Conservation (phyloP, 371 early-diverging fungal species). For the Zancudomyces culisetae region DNA sequence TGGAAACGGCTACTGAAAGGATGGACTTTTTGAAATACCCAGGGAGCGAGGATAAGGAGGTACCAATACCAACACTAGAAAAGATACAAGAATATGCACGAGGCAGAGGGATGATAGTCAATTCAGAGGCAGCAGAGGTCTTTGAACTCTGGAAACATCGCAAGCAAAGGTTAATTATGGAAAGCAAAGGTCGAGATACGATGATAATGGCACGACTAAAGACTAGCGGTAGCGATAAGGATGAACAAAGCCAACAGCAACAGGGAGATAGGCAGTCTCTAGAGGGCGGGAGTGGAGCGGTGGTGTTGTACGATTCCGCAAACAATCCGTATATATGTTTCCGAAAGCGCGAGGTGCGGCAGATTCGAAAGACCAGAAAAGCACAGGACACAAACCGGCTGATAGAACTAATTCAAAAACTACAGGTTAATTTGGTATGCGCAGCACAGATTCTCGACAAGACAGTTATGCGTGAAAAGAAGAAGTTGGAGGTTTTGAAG, state of each 20-base stretch:
- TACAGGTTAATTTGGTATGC: conserved; percentile 59
- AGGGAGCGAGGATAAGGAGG: conserved; percentile 9
- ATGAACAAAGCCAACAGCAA: too few species aligned
- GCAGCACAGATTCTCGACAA: conserved; percentile 58
- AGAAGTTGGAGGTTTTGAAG: conserved; percentile 26
- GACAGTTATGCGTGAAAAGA: conserved; percentile 58
- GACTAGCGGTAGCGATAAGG: conserved; percentile 40
- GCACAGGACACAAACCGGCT: conserved; percentile 72
- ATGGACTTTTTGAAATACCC: conserved; percentile 26
- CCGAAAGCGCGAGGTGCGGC: conserved; percentile 77
- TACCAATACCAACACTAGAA: conserved; percentile 15
- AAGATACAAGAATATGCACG: conserved; percentile 14
- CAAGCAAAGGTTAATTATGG: not conserved
- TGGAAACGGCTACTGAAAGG: conserved; percentile 35
- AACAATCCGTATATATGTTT: conserved; percentile 92
- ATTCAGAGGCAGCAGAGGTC: conserved; percentile 5
- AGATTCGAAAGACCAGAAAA: conserved; percentile 72
- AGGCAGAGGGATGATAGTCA: conserved; percentile 8
- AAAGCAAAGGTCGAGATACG: too few species aligned
- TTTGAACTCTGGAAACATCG: conserved; percentile 19
- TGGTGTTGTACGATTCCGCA: too few species aligned
- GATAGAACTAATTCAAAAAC: conserved; percentile 56
- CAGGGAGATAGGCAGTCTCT: too few species aligned
- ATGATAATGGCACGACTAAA: conserved; percentile 39
- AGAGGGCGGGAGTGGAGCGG: too few species aligned